phyloP scores from a whole-genome alignment of 345 rosid genomes.

The Ceriops decandra region DNA sequence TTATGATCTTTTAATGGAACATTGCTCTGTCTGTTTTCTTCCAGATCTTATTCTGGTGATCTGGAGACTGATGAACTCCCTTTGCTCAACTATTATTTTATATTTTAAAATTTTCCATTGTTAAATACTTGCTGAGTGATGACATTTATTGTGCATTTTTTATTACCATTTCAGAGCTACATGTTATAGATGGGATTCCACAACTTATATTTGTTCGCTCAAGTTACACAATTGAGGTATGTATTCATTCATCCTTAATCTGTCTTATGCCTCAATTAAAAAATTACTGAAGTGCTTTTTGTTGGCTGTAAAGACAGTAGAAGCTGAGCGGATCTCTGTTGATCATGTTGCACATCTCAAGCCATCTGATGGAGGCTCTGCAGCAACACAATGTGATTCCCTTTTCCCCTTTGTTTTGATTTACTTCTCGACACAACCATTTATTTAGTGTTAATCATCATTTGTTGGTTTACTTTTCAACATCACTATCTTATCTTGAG shows the following conservation, averaged over 20 bases:
- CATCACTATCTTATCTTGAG: no score
- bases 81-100: not conserved
- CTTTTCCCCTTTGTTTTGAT: not conserved
- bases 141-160: not conserved
- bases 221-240: constrained; percentile 92
- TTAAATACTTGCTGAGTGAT: not conserved
- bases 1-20: not conserved
- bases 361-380: constrained; percentile 97
- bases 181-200: constrained; percentile 93
- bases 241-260: constrained; percentile 3
- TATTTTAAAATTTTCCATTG: not conserved
- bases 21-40: not conserved
- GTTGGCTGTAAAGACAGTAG: constrained; percentile 61
- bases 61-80: not conserved
- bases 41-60: not conserved
- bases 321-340: constrained; percentile 92
- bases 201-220: constrained; percentile 84
- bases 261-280: constrained; percentile 6
- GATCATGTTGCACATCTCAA: constrained; percentile 99
- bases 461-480: no score
- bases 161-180: constrained; percentile 52
- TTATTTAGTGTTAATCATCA: constrained; percentile 1
- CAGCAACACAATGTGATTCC: constrained; percentile 82
- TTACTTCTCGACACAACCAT: not conserved
- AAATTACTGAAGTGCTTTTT: constrained; percentile 6